Evolutionary conservation across 345 rosid species (phyloP).

Genomic region (Eutrema heterophyllum): DNA sequence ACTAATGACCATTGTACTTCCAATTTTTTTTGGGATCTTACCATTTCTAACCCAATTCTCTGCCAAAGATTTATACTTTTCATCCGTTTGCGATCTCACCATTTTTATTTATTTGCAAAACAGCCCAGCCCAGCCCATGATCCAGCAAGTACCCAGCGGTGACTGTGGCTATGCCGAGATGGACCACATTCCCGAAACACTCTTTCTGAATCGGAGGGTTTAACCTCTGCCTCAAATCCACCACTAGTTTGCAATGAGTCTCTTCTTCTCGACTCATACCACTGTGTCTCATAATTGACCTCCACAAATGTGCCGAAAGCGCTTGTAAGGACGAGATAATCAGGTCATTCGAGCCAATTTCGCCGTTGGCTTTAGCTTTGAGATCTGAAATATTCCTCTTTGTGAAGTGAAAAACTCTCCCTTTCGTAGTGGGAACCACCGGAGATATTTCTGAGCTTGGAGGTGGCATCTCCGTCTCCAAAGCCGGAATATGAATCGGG

Average conservation of each 20-base stretch:
- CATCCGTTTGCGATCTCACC: neutral
- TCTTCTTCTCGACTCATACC: neutral
- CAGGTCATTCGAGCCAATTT: neutral
- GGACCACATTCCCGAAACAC: neutral
- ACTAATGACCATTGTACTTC: neutral
- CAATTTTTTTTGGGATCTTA: neutral
- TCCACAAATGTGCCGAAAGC: constrained; percentile 25
- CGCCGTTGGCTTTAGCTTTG: constrained; percentile 35
- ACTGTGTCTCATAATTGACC: neutral
- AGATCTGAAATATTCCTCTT: constrained; percentile 2
- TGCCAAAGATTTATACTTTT: neutral
- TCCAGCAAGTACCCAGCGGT: neutral
- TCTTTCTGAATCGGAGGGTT: neutral
- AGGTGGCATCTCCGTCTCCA: neutral
- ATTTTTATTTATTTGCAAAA: neutral
- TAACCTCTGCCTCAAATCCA: neutral
- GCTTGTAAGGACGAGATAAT: constrained; percentile 32
- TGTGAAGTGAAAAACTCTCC: constrained; percentile 28
- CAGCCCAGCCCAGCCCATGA: neutral
- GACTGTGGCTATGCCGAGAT: neutral
- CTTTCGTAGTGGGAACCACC: neutral
- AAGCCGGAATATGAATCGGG: constrained; percentile 28
- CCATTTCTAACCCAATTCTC: constrained; percentile 9
- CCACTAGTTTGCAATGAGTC: neutral
- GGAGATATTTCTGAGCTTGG: neutral